Evolutionary conservation across 1,284 basidiomycete species (phyloP), one percentile per base, ranked within the genome.

Genomic region (Golubevia sp.): DNA sequence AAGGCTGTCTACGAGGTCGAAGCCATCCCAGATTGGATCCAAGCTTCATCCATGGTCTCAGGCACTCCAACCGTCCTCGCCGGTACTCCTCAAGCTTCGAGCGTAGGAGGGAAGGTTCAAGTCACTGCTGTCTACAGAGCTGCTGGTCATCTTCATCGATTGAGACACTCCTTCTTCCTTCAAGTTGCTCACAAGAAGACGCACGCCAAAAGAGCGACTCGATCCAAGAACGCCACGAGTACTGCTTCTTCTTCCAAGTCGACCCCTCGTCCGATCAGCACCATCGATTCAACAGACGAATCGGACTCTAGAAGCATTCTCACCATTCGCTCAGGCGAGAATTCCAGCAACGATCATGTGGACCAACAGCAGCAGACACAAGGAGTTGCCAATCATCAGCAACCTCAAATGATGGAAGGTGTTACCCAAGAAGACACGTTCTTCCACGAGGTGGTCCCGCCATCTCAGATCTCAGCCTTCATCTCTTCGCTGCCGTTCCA

Each of bases 101-200:
- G 64, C 30, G 66, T 76, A 53, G 68, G 74, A 50, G 74, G 76
- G 20, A 67, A 72, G 38, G 65, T 80, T 6, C 70, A 63, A 49
- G 70, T 79, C 61, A 75, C 73, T 24, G 74, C 77, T 6, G 67
- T 78, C 27, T 79, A 78, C 44, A 70, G 74, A 6, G 71, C 76
- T 26, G 59, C 66, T 11, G 73, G 68, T n/a, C 73, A 81, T 62
- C 62, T 76, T 44, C 77, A 79, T 55, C 71, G 67, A 51, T 70
- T 79, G 6, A 67, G 78, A 59, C 71, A 77, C 51, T 73, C 78
- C 3, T 79, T 80, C 66, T 70, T 67, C 55, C 59, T 79, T 25
- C 68, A 72, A 51, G 77, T 78, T 0, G 69, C 71, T 1, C 65
- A 70, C 0, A 44, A 18, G 18, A 44, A 44, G 38, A 44, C 13